Conservation (phyloP, 768 basidiomycete genomes). For the Paxillus involutus region DNA sequence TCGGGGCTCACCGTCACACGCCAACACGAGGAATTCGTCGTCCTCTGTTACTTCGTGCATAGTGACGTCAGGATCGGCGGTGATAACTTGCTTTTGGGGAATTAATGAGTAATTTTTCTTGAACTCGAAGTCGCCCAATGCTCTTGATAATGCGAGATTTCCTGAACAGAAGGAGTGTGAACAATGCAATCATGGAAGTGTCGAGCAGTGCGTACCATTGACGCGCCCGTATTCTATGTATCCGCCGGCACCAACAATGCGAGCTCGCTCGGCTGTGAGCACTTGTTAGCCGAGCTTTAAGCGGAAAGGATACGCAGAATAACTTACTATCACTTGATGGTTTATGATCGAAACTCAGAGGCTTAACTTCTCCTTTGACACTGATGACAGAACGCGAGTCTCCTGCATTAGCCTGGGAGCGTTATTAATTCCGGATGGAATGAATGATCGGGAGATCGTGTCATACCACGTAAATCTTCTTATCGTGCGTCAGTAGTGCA, state of each 20-base stretch:
- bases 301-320: neutral
- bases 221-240: slow-evolving; percentile 97
- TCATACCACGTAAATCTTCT: slow-evolving; percentile 77
- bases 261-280: slow-evolving; percentile 69
- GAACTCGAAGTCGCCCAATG: slow-evolving; percentile 97
- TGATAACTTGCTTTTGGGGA: slow-evolving; percentile 93
- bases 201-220: slow-evolving; percentile 62
- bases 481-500: slow-evolving; percentile 75
- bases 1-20: slow-evolving; percentile 81
- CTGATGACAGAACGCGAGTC: slow-evolving; percentile 92
- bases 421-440: slow-evolving; percentile 1
- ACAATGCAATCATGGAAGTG: neutral
- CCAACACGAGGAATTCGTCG: slow-evolving; percentile 95
- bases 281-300: slow-evolving; percentile 3
- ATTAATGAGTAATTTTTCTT: slow-evolving; percentile 85
- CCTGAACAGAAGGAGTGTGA: slow-evolving; percentile 46
- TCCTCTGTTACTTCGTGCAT: slow-evolving; percentile 79
- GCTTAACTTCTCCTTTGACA: slow-evolving; percentile 81
- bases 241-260: slow-evolving; percentile 89
- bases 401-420: slow-evolving; percentile 87
- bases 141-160: slow-evolving; percentile 92
- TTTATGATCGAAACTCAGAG: slow-evolving; percentile 94
- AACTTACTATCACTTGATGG: slow-evolving; percentile 79
- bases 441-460: slow-evolving; percentile 8
- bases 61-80: slow-evolving; percentile 89